A percentile compares a stretch with the other conserved stretches of the same genome.
Evolutionary conservation across 176 grass and related monocot species (phyloP).

Genomic region (Thinopyrum elongatum): DNA sequence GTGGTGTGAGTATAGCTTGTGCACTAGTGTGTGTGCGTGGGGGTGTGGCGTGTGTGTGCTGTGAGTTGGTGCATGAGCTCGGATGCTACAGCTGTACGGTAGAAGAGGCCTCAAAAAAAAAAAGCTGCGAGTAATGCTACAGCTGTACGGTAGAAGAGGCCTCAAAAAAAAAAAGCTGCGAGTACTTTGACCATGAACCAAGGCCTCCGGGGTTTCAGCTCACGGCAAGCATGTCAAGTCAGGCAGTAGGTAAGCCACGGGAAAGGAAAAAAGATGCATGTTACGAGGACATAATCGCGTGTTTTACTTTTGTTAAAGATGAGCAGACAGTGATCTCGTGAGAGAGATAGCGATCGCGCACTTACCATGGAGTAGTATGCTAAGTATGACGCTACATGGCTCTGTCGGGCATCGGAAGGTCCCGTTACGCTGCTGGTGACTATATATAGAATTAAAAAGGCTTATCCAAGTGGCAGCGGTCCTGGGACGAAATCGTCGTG

Average conservation of each 20-base stretch:
- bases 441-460: neutral
- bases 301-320: neutral
- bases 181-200: no score
- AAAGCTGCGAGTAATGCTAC: no score
- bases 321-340: no score
- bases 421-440: neutral
- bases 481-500: neutral
- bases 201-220: neutral
- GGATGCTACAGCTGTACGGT: no score
- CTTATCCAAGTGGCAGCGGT: neutral
- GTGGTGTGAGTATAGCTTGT: no score
- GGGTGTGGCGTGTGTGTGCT: no score
- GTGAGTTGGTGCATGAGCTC: no score
- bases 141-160: no score
- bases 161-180: no score
- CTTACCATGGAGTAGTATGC: neutral
- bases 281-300: neutral
- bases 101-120: no score
- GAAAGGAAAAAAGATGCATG: neutral
- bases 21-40: no score
- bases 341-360: neutral
- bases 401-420: neutral
- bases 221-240: neutral
- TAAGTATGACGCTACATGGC: neutral
- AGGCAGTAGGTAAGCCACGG: neutral